These are phyloP conservation scores for Selaginella moellendorffii DNA, from an alignment of 75 land plant species.

Conservation along the genomic window DNA sequence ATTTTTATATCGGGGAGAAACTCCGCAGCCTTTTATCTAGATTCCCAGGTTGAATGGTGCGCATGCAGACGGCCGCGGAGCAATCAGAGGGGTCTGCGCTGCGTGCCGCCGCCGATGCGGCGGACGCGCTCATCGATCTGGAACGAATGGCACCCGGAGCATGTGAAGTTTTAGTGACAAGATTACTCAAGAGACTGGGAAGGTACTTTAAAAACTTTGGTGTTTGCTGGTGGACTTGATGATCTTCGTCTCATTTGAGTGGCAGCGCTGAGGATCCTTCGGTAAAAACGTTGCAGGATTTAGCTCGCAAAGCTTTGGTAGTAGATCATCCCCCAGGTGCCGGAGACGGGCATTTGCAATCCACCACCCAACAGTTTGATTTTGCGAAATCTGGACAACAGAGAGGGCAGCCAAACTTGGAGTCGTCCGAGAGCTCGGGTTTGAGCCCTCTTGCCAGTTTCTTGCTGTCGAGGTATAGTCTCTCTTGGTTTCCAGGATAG, in stretches of 20 bases:
- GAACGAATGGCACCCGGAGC: conserved; percentile 67
- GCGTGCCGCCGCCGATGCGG: conserved; percentile 47
- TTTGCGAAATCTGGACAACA: conserved; percentile 24
- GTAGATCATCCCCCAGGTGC: conserved; percentile 19
- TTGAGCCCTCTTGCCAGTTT: conserved; percentile 82
- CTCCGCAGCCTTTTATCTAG: not conserved
- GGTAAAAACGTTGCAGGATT: conserved; percentile 52
- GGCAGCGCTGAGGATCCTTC: conserved; percentile 70
- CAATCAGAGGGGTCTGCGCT: conserved; percentile 53
- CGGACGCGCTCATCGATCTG: conserved; percentile 55
- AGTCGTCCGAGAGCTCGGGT: conserved; percentile 41
- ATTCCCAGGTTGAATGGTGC: not conserved
- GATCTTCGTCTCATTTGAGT: not conserved
- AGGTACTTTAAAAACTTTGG: conserved; percentile 30
- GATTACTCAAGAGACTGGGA: conserved; percentile 53
- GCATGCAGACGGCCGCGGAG: conserved; percentile 57
- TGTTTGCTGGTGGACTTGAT: not conserved
- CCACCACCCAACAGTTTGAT: conserved; percentile 10
- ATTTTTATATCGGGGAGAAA: not conserved
- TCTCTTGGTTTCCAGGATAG: too few species aligned
- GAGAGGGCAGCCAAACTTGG: conserved; percentile 28
- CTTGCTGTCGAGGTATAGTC: conserved; percentile 63
- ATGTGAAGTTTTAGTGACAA: conserved; percentile 70
- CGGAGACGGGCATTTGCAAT: conserved; percentile 11
- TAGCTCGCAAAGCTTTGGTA: conserved; percentile 32